Conservation (phyloP, 768 basidiomycete species). For the Tricholoma matsutake region DNA sequence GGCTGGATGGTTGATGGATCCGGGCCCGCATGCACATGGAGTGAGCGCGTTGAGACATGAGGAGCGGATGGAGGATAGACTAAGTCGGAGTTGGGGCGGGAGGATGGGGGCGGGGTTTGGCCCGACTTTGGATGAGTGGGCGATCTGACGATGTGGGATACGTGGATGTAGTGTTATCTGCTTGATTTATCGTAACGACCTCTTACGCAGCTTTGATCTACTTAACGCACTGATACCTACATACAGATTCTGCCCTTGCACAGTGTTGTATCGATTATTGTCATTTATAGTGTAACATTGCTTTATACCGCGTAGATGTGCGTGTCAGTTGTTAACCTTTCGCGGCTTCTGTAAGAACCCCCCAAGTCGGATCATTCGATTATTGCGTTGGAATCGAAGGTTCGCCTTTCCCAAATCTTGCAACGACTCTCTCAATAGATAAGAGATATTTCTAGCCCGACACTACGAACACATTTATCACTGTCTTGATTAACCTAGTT, state of each 20-base stretch:
- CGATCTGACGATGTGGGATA: conserved; percentile 31
- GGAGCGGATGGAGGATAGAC: conserved; percentile 51
- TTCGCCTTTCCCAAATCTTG: too few relatives aligned
- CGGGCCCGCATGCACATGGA: conserved; percentile 13
- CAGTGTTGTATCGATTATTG: not conserved
- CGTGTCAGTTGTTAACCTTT: too few relatives aligned
- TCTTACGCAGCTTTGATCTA: not conserved
- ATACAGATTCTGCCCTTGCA: not conserved
- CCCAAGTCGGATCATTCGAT: too few relatives aligned
- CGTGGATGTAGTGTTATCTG: not conserved
- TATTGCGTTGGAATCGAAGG: too few relatives aligned
- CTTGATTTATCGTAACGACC: conserved; percentile 1
- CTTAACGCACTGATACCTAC: not conserved
- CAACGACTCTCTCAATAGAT: too few relatives aligned
- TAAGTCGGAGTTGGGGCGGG: conserved; percentile 47
- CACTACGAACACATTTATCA: not conserved
- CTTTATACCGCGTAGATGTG: not conserved
- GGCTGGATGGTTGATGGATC: conserved; percentile 24
- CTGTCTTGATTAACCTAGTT: not conserved
- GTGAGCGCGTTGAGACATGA: conserved; percentile 30
- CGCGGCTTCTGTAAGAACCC: too few relatives aligned
- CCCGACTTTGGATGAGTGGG: conserved; percentile 53
- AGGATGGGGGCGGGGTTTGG: conserved; percentile 33
- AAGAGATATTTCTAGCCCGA: not conserved
- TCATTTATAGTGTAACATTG: not conserved